These are phyloP conservation scores for Lactuca sativa DNA, from an alignment of 129 eudicot genomes.

Conservation along the genomic window DNA sequence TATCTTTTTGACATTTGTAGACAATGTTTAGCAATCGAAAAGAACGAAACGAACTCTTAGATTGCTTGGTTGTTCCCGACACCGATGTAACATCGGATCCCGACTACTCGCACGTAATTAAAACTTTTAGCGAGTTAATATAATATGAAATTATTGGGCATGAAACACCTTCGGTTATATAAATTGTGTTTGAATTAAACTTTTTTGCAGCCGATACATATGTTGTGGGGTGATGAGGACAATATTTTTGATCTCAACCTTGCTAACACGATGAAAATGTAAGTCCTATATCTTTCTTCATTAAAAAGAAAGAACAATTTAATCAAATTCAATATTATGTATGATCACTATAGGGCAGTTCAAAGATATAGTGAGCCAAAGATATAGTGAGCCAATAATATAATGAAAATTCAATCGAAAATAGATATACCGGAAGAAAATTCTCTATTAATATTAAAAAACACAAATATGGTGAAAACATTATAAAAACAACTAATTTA, in stretches of 20 bases:
- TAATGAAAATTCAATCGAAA: no score
- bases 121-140: no score
- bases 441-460: no score
- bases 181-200: neutral
- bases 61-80: slow-evolving; percentile 45
- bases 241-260: slow-evolving; percentile 38
- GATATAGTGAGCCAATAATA: no score
- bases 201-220: slow-evolving; percentile 37
- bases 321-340: no score
- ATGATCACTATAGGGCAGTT: no score
- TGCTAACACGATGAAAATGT: slow-evolving; percentile 46
- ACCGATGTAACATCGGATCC: slow-evolving; percentile 29
- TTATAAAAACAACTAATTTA: no score
- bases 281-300: neutral
- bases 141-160: neutral
- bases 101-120: slow-evolving; percentile 39
- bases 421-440: no score
- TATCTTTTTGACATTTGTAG: slow-evolving; percentile 31
- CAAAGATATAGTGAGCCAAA: no score
- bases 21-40: slow-evolving; percentile 44
- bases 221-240: slow-evolving; percentile 61
- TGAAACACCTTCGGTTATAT: neutral
- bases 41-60: slow-evolving; percentile 49
- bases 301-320: no score
- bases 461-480: no score